These are phyloP conservation scores for Botrytis porri DNA, from an alignment of 2,329 filamentous ascomycete genomes.

Conservation along the genomic window DNA sequence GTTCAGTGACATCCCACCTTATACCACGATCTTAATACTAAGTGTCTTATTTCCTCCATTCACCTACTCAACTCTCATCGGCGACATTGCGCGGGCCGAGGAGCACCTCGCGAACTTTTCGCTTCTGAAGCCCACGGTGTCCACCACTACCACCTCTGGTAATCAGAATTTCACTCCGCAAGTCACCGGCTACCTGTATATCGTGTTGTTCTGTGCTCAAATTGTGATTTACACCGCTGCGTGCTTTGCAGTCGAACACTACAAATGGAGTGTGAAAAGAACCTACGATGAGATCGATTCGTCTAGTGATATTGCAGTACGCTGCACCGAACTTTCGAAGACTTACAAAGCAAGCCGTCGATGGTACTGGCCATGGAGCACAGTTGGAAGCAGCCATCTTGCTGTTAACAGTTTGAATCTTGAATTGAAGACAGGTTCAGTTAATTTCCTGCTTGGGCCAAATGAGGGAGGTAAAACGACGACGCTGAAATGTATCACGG, in stretches of 20 bases:
- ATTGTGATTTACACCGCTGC: neutral
- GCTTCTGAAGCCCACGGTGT: neutral
- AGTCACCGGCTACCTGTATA: neutral
- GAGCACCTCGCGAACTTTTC: neutral
- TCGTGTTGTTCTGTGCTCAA: neutral
- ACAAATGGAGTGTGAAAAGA: neutral
- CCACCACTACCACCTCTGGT: neutral
- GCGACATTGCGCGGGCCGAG: neutral
- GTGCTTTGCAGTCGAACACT: neutral
- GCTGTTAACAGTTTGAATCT: neutral
- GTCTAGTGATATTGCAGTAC: neutral
- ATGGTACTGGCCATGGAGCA: slow-evolving; percentile 3
- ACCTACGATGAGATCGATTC: neutral
- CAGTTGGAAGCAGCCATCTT: neutral
- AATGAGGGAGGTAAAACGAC: neutral
- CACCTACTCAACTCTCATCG: neutral
- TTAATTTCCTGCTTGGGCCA: neutral
- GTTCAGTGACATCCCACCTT: neutral
- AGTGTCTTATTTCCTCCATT: neutral
- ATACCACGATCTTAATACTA: neutral
- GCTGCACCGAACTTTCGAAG: neutral
- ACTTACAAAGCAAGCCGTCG: neutral
- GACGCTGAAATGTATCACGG: neutral
- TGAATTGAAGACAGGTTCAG: neutral
- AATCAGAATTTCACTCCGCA: neutral